Evolutionary conservation across 2,329 filamentous ascomycete genomes (phyloP).

Genomic region (Alternaria angustiovoidea): DNA sequence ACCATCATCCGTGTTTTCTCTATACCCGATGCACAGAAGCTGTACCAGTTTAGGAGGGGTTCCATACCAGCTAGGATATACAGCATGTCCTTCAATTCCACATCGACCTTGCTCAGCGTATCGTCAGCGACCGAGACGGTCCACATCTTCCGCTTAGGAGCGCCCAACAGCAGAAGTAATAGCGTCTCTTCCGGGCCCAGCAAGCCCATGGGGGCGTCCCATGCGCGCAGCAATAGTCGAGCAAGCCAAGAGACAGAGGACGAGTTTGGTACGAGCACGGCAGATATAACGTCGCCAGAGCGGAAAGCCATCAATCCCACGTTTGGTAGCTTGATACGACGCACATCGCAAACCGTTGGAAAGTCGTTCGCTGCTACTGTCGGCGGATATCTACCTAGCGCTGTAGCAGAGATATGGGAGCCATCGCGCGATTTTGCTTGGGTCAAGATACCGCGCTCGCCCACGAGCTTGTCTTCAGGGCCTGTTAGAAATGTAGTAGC

Average conservation of each 20-base stretch:
- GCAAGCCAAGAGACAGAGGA: constrained; percentile 48
- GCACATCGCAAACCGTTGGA: constrained; percentile 92
- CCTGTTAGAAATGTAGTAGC: constrained; percentile 91
- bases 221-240: constrained; percentile 55
- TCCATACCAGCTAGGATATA: constrained; percentile 96
- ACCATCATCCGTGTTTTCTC: constrained; percentile 97
- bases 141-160: constrained; percentile 85
- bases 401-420: constrained; percentile 98
- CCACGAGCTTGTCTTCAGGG: constrained; percentile 47
- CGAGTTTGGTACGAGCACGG: constrained; percentile 54
- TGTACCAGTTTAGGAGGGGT: constrained; percentile 94
- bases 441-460: constrained; percentile 83
- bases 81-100: constrained; percentile 98
- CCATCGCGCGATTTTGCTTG: constrained; percentile 94
- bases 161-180: constrained; percentile 45
- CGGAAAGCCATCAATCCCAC: constrained; percentile 69
- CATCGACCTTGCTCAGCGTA: constrained; percentile 90
- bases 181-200: constrained; percentile 41
- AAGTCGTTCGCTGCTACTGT: constrained; percentile 88
- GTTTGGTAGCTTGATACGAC: constrained; percentile 88
- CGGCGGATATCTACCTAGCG: constrained; percentile 89
- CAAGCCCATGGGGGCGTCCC: constrained; percentile 34
- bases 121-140: constrained; percentile 97
- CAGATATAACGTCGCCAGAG: constrained; percentile 39
- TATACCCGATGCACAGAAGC: constrained; percentile 86